Conservation (phyloP, 129 eudicot species). For the Arctium minus region DNA sequence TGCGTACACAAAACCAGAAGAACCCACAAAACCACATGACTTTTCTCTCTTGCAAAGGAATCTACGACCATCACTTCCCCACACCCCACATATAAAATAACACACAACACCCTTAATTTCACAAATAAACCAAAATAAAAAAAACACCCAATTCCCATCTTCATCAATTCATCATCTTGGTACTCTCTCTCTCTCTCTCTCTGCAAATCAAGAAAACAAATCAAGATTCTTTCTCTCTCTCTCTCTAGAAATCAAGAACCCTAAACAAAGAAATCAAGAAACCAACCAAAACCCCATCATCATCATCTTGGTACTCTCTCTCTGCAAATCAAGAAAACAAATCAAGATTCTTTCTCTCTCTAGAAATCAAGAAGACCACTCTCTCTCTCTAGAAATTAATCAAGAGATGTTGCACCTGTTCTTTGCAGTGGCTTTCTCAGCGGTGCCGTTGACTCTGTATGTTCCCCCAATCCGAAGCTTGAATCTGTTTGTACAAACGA, state of each 20-base stretch:
- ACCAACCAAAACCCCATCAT: no score
- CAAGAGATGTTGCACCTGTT: conserved; percentile 69
- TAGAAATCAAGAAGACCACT: background rate
- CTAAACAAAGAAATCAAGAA: no score
- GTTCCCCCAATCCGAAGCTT: conserved; percentile 83
- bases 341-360: background rate
- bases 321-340: background rate
- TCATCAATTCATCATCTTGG: no score
- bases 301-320: no score
- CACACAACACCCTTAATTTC: background rate
- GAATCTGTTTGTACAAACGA: conserved; percentile 61
- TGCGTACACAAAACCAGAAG: background rate
- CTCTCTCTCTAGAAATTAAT: background rate
- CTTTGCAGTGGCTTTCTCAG: conserved; percentile 85
- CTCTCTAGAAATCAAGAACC: background rate
- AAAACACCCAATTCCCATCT: background rate
- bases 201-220: no score
- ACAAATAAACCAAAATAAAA: background rate
- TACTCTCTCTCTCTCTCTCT: background rate
- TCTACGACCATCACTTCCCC: background rate
- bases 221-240: background rate
- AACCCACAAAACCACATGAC: background rate
- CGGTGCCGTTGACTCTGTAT: conserved; percentile 86
- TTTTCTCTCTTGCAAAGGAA: background rate
- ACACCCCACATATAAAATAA: background rate